phyloP scores from a whole-genome alignment of 2,329 filamentous ascomycete genomes.

The Sarocladium oryzae region DNA sequence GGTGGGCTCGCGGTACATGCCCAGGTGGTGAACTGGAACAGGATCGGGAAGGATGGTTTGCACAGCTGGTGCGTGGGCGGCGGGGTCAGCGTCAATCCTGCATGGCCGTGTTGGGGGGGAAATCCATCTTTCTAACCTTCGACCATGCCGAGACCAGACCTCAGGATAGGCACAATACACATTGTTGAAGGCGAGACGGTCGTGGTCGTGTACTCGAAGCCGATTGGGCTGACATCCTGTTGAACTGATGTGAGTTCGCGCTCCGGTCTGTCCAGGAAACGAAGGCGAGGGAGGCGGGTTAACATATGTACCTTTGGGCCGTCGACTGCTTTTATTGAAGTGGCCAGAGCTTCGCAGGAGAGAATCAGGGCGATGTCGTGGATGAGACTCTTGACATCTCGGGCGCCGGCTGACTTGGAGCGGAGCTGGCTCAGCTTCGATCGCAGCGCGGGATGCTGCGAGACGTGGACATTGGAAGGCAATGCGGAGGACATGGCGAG shows the following conservation, averaged over 20 bases:
- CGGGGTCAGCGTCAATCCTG: background rate
- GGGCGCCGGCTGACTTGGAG: constrained; percentile 60
- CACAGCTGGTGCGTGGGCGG: constrained; percentile 46
- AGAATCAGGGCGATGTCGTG: constrained; percentile 83
- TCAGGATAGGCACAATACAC: constrained; percentile 84
- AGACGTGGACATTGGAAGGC: constrained; percentile 66
- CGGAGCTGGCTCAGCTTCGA: constrained; percentile 89
- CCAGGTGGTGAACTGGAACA: constrained; percentile 85
- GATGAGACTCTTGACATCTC: constrained; percentile 74
- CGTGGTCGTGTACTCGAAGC: constrained; percentile 64
- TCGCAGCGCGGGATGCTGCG: constrained; percentile 74
- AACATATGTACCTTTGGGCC: constrained; percentile 53
- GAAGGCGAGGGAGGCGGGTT: too few relatives aligned
- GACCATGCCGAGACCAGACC: constrained; percentile 86
- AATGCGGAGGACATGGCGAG: constrained; percentile 34
- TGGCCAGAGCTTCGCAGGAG: constrained; percentile 71
- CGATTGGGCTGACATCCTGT: constrained; percentile 72
- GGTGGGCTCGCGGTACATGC: constrained; percentile 84
- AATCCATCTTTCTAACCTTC: too few relatives aligned
- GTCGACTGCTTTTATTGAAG: constrained; percentile 48
- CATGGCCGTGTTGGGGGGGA: too few relatives aligned
- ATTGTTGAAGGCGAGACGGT: constrained; percentile 59
- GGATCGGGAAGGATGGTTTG: constrained; percentile 74
- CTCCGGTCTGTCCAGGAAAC: background rate
- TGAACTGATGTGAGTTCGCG: constrained; percentile 3